These are phyloP conservation scores for Fusarium denticulatum DNA, from an alignment of 2,329 filamentous ascomycete species.

Conservation along the genomic window DNA sequence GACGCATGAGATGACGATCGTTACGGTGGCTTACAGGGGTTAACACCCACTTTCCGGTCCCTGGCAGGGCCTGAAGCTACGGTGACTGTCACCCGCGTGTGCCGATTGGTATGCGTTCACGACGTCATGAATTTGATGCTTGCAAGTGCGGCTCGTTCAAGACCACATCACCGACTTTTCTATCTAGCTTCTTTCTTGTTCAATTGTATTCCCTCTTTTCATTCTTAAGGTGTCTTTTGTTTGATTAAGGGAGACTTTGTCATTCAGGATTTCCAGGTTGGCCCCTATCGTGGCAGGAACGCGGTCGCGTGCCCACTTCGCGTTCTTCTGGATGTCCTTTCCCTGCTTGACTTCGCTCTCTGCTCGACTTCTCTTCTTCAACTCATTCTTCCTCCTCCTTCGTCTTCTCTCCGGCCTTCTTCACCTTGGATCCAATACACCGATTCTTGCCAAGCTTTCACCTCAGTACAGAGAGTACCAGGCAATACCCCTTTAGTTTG, in stretches of 20 bases:
- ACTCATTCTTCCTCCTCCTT: not conserved
- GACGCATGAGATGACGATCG: slow-evolving; percentile 4
- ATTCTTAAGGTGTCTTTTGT: not conserved
- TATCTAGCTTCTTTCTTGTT: not conserved
- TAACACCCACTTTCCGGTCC: slow-evolving; percentile 12
- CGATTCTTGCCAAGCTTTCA: not conserved
- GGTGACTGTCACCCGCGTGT: slow-evolving; percentile 17
- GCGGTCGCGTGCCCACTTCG: slow-evolving; percentile 21
- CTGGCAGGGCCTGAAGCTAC: slow-evolving; percentile 1
- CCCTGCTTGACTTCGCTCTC: not conserved
- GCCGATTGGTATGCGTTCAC: slow-evolving; percentile 17
- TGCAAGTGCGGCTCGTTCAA: slow-evolving; percentile 5
- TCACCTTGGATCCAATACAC: not conserved
- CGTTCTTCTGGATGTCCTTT: not conserved
- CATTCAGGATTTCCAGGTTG: not conserved
- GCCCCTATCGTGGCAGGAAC: not conserved
- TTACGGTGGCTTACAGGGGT: not conserved
- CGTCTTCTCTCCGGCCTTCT: not conserved
- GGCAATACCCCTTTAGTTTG: not conserved
- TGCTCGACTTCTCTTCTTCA: not conserved
- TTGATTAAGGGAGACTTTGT: not conserved
- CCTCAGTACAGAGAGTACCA: not conserved
- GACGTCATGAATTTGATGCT: slow-evolving; percentile 1
- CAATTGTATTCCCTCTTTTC: not conserved
- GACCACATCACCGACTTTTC: slow-evolving; percentile 7